Evolutionary conservation across 108 stramenopile genomes (phyloP).

Genomic region (Conticribra guillardii): DNA sequence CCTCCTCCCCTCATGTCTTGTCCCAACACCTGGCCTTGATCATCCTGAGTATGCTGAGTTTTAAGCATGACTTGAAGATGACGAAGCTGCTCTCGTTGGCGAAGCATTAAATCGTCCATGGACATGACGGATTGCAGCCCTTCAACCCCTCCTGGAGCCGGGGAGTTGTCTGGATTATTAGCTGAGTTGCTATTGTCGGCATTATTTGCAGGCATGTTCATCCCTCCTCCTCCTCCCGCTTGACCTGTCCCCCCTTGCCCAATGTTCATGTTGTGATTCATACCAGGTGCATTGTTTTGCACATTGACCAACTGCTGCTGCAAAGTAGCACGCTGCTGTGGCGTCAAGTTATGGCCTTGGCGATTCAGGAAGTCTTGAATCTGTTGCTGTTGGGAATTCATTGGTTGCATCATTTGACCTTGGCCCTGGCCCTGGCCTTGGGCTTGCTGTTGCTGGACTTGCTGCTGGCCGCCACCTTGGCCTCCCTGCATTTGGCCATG

Average conservation of each 20-base stretch:
- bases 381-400: slow-evolving; percentile 11
- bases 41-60: slow-evolving; percentile 1
- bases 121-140: neutral
- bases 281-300: neutral
- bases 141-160: neutral
- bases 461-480: slow-evolving; percentile 2
- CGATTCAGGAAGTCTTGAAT: slow-evolving; percentile 39
- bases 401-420: slow-evolving; percentile 4
- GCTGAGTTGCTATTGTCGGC: neutral
- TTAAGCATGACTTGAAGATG: slow-evolving; percentile 33
- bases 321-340: slow-evolving; percentile 26
- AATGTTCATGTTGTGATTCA: neutral
- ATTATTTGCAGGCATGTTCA: neutral
- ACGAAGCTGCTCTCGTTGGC: slow-evolving; percentile 39
- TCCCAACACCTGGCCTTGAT: neutral
- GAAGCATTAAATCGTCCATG: slow-evolving; percentile 35
- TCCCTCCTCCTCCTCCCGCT: neutral
- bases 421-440: neutral
- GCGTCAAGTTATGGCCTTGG: slow-evolving; percentile 35
- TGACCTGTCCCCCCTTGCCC: neutral
- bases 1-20: neutral
- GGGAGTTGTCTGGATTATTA: neutral
- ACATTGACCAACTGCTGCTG: slow-evolving; percentile 24
- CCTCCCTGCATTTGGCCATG: slow-evolving; percentile 1
- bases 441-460: slow-evolving; percentile 9